Conservation (phyloP, 331 rosid species). For the Acacia pycnantha region DNA sequence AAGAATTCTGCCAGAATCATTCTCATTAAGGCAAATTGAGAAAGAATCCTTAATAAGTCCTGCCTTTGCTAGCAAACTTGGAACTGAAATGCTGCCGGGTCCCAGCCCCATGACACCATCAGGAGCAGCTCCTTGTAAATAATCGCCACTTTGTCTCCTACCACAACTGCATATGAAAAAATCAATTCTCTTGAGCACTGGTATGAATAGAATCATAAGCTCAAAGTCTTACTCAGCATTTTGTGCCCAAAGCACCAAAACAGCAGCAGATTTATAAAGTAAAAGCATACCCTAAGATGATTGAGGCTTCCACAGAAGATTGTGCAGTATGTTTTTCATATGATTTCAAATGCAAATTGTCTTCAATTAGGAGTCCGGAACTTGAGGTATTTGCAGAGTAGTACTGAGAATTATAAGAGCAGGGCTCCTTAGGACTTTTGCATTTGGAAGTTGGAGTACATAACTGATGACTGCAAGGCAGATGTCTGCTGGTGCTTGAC, state of each 20-base stretch:
- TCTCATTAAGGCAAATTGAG: constrained; percentile 48
- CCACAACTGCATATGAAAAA: constrained; percentile 51
- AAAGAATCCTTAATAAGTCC: constrained; percentile 55
- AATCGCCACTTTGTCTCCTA: constrained; percentile 54
- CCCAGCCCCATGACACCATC: constrained; percentile 71
- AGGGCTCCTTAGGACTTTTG: constrained; percentile 45
- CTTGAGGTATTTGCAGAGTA: constrained; percentile 45
- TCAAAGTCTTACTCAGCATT: neutral
- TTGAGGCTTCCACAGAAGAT: constrained; percentile 47
- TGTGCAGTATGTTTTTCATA: constrained; percentile 29
- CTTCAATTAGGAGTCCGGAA: constrained; percentile 61
- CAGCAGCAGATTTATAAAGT: neutral
- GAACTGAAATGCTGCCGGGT: constrained; percentile 57
- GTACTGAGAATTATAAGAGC: constrained; percentile 44
- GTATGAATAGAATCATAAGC: neutral
- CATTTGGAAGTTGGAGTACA: constrained; percentile 37
- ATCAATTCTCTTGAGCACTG: neutral
- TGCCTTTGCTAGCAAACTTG: constrained; percentile 55
- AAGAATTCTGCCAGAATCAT: constrained; percentile 55
- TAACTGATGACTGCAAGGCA: constrained; percentile 49
- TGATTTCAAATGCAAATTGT: constrained; percentile 54
- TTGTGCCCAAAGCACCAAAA: neutral
- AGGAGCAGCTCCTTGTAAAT: constrained; percentile 62
- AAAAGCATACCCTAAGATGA: constrained; percentile 55
- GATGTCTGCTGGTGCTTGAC: constrained; percentile 52